phyloP scores from a whole-genome alignment of 2,329 filamentous ascomycete species.

The Aspergillus carbonarius region DNA sequence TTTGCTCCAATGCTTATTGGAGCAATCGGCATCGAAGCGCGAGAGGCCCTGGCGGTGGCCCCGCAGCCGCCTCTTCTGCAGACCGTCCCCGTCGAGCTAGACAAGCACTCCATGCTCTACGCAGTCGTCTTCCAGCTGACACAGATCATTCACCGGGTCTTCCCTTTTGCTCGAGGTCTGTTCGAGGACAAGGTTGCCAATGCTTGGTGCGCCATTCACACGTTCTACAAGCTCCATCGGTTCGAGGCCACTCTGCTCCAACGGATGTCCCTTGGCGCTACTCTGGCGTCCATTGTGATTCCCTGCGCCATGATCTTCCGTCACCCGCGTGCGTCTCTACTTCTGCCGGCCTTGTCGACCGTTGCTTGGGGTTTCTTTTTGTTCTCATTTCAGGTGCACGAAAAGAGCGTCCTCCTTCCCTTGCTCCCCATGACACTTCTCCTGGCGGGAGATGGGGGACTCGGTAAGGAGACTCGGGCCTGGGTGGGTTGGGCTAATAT shows the following conservation, averaged over 20 bases:
- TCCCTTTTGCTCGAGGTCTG: slow-evolving; percentile 90
- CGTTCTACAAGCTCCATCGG: slow-evolving; percentile 78
- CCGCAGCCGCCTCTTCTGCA: slow-evolving; percentile 62
- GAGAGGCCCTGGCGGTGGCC: slow-evolving; percentile 61
- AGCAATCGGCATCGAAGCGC: slow-evolving; percentile 66
- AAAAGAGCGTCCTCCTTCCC: slow-evolving; percentile 93
- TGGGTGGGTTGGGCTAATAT: slow-evolving; percentile 98
- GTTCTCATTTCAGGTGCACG: slow-evolving; percentile 96
- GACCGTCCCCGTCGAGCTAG: slow-evolving; percentile 58
- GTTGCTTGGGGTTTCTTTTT: slow-evolving; percentile 97
- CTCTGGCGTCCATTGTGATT: slow-evolving; percentile 72
- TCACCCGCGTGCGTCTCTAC: slow-evolving; percentile 70
- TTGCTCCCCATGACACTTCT: slow-evolving; percentile 91
- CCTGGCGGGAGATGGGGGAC: slow-evolving; percentile 72
- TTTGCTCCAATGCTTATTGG: slow-evolving; percentile 74
- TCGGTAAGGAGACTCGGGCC: slow-evolving; percentile 72
- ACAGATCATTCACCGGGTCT: slow-evolving; percentile 87
- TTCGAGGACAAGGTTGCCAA: slow-evolving; percentile 99
- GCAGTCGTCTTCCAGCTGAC: slow-evolving; percentile 73
- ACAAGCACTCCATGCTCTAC: slow-evolving; percentile 69
- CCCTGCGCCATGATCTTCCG: slow-evolving; percentile 78
- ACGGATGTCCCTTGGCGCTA: slow-evolving; percentile 70
- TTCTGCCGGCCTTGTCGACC: slow-evolving; percentile 77
- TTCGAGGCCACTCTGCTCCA: slow-evolving; percentile 73
- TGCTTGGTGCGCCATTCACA: slow-evolving; percentile 92